Conservation (phyloP, 2,329 filamentous ascomycete genomes). For the Phyllosticta ampelicida region DNA sequence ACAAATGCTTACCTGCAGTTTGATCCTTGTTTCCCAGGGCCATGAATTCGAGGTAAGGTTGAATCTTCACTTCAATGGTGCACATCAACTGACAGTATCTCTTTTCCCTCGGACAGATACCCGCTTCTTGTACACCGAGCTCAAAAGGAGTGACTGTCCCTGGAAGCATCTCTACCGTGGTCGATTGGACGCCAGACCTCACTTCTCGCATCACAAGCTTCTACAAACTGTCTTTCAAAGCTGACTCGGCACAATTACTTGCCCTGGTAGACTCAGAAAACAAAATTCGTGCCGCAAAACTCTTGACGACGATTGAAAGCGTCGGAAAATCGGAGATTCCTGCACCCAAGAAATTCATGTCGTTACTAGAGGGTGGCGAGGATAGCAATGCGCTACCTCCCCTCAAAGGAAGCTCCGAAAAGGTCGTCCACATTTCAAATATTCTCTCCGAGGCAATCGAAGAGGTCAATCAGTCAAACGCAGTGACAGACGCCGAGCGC, state of each 20-base stretch:
- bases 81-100: not conserved
- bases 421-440: conserved; percentile 44
- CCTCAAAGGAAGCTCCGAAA: conserved; percentile 13
- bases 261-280: conserved; percentile 4
- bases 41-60: conserved; percentile 61
- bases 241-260: conserved; percentile 6
- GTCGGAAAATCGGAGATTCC: not conserved
- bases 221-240: conserved; percentile 8
- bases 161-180: not conserved
- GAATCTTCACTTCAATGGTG: not conserved
- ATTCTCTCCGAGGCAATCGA: conserved; percentile 56
- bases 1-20: conserved; percentile 67
- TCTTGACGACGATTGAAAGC: conserved; percentile 3
- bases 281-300: conserved; percentile 6
- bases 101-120: not conserved
- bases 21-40: conserved; percentile 75
- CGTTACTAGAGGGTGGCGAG: conserved; percentile 24
- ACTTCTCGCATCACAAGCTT: conserved; percentile 7
- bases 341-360: conserved; percentile 11
- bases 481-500: conserved; percentile 57
- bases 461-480: not conserved
- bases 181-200: conserved; percentile 5
- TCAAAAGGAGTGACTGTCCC: conserved; percentile 6
- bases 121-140: not conserved
- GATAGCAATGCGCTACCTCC: conserved; percentile 26